Percentiles rank a stretch among this genome's conserved stretches.
Evolutionary conservation across 169 alveolate genomes (phyloP).

Genomic region (Plasmodium gonderi): DNA sequence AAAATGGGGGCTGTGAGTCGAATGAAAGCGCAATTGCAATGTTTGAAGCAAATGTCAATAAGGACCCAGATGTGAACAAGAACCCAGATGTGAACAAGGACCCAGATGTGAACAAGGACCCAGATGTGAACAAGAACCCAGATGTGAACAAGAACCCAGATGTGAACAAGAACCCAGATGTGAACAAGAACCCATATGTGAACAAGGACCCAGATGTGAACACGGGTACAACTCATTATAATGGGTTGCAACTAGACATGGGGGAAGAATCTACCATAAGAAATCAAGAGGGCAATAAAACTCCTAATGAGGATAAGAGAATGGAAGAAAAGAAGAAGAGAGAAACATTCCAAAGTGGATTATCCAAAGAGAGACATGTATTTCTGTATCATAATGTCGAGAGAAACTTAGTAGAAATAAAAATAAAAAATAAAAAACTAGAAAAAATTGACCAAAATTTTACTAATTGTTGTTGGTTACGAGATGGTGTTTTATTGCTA

Average conservation of each 20-base stretch:
- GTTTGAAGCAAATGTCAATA: not conserved
- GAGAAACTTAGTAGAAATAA: constrained; percentile 33
- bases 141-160: no score
- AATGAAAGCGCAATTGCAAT: not conserved
- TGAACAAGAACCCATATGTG: no score
- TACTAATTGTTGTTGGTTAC: constrained; percentile 57
- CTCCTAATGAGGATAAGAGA: not conserved
- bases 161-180: no score
- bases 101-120: no score
- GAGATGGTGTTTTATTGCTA: constrained; percentile 48
- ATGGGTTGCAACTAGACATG: no score
- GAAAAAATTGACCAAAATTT: constrained; percentile 48
- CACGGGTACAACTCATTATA: no score
- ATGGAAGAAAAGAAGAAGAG: not conserved
- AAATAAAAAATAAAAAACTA: constrained; percentile 57
- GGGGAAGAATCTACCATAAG: no score
- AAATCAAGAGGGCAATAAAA: no score
- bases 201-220: no score
- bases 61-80: no score
- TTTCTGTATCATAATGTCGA: constrained; percentile 57
- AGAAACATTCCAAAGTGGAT: not conserved
- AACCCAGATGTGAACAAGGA: no score
- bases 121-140: no score
- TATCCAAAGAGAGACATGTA: constrained; percentile 3
- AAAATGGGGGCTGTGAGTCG: not conserved